Base-by-base conservation (phyloP, 805 yeast species). In the Ogataea saltuana region DNA sequence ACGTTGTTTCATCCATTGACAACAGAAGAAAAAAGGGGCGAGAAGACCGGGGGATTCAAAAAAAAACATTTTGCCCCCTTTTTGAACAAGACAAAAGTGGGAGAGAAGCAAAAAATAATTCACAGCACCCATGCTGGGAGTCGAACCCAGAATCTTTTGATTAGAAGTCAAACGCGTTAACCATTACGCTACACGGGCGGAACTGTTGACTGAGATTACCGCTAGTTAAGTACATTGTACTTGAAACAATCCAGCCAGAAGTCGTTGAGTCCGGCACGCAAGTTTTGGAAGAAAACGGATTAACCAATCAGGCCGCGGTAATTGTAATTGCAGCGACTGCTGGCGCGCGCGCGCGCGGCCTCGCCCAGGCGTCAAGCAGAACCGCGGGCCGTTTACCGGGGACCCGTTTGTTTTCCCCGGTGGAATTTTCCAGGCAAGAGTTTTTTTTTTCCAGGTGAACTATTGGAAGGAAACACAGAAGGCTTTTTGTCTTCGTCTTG, bases 141-240 rank as follows among this genome's bases (percentile, higher is more conserved):
- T 75, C 80, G 80, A 75, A 75, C 80, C 76, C 79, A 73, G 74
- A 75, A 74, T 75, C 80, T 74, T 73, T 74, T 75, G 80, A 75
- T 75, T 74, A 75, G 80, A 75, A 75, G 79, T 75, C 79, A 75
- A 75, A 75, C 77, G 80, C 80, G 80, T 73, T 75, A 74, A 75
- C 80, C 80, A 75, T 75, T 75, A 73, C 79, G 80, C 80, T 73
- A 75, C 79, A 68, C 76, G 70, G 75, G 76, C 77, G 43, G 27
- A 28, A 16, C 38, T 34, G 28, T 15, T 34, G 36, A 9, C 8
- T 20, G 7, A 19, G 15, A 8, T 19, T 10, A 4, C 18, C 19
- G 19, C 27, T 12, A 4, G 27, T 4, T 3, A n/a, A 33, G 3
- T 23, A 33, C 22, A 21, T 4, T 21, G 16, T 15, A 3, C 6